These are phyloP conservation scores for Salix koriyanagi DNA, from an alignment of 345 rosid genomes.

Conservation along the genomic window DNA sequence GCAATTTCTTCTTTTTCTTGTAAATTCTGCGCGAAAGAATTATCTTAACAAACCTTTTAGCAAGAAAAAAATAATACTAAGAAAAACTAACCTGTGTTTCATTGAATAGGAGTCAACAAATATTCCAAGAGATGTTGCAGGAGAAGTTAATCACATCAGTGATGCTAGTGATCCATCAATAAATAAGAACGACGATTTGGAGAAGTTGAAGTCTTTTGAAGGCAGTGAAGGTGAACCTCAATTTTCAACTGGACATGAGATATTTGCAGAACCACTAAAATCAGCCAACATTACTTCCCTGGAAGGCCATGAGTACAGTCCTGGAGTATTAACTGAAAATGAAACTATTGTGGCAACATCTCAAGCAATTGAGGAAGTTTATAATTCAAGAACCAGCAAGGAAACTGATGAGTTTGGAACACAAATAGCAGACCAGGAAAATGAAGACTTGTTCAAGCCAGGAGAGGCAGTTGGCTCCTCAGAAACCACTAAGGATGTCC, in stretches of 20 bases:
- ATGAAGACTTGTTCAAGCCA: not conserved
- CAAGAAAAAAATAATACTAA: not conserved
- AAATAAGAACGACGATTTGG: not conserved
- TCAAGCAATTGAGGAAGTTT: not conserved
- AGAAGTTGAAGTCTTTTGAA: not conserved
- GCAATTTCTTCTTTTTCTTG: no score
- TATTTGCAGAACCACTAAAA: not conserved
- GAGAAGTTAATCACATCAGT: constrained; percentile 1
- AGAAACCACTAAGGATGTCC: not conserved
- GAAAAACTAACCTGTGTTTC: constrained; percentile 10
- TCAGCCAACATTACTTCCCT: not conserved
- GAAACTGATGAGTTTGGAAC: not conserved
- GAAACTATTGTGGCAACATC: constrained; percentile 2
- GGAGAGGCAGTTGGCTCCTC: not conserved
- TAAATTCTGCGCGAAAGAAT: not conserved
- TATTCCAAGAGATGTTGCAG: constrained; percentile 4
- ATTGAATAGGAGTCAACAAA: constrained; percentile 24
- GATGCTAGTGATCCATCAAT: not conserved
- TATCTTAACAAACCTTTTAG: not conserved
- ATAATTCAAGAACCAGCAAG: not conserved
- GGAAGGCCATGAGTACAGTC: not conserved
- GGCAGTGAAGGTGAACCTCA: constrained; percentile 6
- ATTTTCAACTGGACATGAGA: constrained; percentile 6
- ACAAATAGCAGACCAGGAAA: not conserved
- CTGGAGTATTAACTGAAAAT: not conserved